A percentile compares a stretch with the other conserved stretches of the same genome.
phyloP scores from a whole-genome alignment of 441 rosid genomes.

The Geranium incanum region DNA sequence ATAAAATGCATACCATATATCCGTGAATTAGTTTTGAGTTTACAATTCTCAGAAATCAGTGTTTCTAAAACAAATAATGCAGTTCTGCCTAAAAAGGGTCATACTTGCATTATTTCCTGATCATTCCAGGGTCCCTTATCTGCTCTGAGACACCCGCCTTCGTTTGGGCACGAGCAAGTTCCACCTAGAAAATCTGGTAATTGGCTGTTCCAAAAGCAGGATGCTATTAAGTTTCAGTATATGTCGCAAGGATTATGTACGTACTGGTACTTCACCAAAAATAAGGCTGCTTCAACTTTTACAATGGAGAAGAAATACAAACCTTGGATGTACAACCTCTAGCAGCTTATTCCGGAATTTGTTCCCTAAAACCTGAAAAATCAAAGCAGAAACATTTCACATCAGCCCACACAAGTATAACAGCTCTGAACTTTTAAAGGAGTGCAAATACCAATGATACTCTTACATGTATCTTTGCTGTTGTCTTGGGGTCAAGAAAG shows the following conservation, averaged over 20 bases:
- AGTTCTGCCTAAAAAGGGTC: background rate
- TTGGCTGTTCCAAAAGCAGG: constrained; percentile 46
- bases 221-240: background rate
- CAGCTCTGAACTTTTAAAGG: background rate
- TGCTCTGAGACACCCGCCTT: constrained; percentile 94
- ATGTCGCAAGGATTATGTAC: background rate
- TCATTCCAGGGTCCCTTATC: constrained; percentile 99
- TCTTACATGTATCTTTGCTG: constrained; percentile 86
- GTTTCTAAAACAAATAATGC: background rate
- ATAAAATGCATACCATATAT: background rate
- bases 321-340: constrained; percentile 84
- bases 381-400: constrained; percentile 3
- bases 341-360: constrained; percentile 88
- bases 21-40: constrained; percentile 8
- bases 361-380: constrained; percentile 81
- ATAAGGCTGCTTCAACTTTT: background rate
- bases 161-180: constrained; percentile 70
- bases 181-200: constrained; percentile 97
- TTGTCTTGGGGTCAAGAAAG: constrained; percentile 93
- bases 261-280: background rate
- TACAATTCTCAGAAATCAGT: constrained; percentile 22
- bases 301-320: constrained; percentile 7
- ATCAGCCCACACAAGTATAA: background rate
- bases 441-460: background rate
- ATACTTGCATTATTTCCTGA: constrained; percentile 76